Conservation (phyloP, 306 rosid species). For the Cicer bijugum region DNA sequence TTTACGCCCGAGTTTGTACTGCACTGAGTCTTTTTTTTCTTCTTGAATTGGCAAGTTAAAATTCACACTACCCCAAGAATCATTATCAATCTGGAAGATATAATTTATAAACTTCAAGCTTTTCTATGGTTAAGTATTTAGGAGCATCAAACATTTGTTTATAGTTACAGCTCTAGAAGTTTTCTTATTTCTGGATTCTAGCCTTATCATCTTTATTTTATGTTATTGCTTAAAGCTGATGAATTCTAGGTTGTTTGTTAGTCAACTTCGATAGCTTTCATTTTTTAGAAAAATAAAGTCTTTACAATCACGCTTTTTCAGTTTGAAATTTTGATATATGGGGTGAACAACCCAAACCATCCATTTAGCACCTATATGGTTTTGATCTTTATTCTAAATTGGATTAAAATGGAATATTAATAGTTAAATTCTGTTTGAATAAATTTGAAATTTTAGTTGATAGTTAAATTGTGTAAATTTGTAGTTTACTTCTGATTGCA, state of each 20-base stretch:
- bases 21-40: neutral
- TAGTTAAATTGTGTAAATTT: constrained; percentile 13
- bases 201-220: constrained; percentile 13
- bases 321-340: constrained; percentile 30
- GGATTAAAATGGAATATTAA: constrained; percentile 13
- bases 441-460: constrained; percentile 34
- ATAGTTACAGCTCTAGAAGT: constrained; percentile 12
- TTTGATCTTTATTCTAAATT: constrained; percentile 40
- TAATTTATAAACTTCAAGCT: neutral
- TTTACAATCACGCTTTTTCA: constrained; percentile 16
- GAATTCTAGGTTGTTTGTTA: constrained; percentile 20
- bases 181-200: constrained; percentile 8
- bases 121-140: neutral
- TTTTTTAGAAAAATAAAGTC: constrained; percentile 27
- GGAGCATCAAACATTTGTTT: constrained; percentile 20
- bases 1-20: neutral
- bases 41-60: constrained; percentile 17
- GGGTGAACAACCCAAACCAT: constrained; percentile 21
- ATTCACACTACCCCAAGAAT: neutral
- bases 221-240: constrained; percentile 16
- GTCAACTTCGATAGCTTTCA: constrained; percentile 11
- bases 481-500: neutral
- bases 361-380: constrained; percentile 12
- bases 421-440: neutral
- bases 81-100: constrained; percentile 9